These are phyloP conservation scores for Phytophthora colocasiae DNA, from an alignment of 352 stramenopile species.

Conservation along the genomic window DNA sequence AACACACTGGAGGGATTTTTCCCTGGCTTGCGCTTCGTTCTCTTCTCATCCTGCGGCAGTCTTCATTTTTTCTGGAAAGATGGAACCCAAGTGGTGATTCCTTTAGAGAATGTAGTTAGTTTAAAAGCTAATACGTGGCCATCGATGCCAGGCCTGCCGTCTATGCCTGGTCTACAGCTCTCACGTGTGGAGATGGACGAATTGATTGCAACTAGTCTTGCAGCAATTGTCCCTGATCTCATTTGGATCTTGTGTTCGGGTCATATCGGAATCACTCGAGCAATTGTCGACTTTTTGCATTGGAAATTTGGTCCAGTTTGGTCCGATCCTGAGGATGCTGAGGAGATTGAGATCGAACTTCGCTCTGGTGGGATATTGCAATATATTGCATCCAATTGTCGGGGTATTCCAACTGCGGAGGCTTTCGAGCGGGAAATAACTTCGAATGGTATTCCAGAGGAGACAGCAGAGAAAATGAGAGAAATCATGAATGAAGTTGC, in stretches of 20 bases:
- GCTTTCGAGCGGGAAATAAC: conserved; percentile 32
- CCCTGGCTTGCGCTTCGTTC: conserved; percentile 30
- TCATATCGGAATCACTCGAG: no score
- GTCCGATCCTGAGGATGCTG: conserved; percentile 1
- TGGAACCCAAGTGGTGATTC: conserved; percentile 26
- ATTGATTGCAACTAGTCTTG: conserved; percentile 33
- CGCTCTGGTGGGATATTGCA: conserved; percentile 28
- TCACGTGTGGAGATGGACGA: conserved; percentile 25
- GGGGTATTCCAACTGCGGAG: conserved; percentile 33
- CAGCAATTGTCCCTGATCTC: conserved; percentile 18
- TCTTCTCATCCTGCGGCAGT: conserved; percentile 37
- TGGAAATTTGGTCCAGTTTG: conserved; percentile 26
- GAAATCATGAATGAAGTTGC: conserved; percentile 39
- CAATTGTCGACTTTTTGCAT: conserved; percentile 23
- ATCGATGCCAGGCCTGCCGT: conserved; percentile 8
- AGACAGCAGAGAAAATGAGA: conserved; percentile 17
- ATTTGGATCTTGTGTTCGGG: no score
- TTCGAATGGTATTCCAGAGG: conserved; percentile 3
- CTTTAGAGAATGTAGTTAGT: conserved; percentile 33
- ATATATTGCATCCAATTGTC: conserved; percentile 30
- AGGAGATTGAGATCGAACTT: conserved; percentile 24
- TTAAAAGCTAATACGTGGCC: conserved; percentile 12
- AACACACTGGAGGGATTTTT: conserved; percentile 19
- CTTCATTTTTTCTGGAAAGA: conserved; percentile 16
- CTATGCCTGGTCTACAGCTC: conserved; percentile 29